Percentiles rank a stretch among this genome's conserved stretches.
phyloP scores from a whole-genome alignment of 2,329 filamentous ascomycete species.

The Aspergillus oerlinghausenensis region DNA sequence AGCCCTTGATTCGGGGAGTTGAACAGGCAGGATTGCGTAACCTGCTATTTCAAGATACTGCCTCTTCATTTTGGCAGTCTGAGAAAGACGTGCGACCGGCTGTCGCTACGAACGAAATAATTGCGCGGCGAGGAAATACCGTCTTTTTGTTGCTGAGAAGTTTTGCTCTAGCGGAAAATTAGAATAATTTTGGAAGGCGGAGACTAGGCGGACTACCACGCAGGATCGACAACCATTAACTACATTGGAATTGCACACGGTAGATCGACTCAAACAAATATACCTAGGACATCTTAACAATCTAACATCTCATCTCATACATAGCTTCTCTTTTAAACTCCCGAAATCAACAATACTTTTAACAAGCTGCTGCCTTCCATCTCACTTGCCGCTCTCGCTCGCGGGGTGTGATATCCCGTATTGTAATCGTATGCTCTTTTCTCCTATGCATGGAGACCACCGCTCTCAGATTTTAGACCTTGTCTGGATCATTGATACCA shows the following conservation, averaged over 20 bases:
- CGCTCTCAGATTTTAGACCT: constrained; percentile 27
- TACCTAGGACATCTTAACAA: neutral
- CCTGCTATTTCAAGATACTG: constrained; percentile 47
- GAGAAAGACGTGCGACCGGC: neutral
- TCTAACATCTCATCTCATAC: neutral
- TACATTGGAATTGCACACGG: neutral
- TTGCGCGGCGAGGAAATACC: neutral
- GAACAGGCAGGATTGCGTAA: constrained; percentile 66
- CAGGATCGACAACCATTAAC: neutral
- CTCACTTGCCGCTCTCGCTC: neutral
- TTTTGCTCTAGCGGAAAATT: constrained; percentile 14
- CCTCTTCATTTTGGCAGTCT: constrained; percentile 31
- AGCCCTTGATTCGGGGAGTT: constrained; percentile 59
- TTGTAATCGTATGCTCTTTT: neutral
- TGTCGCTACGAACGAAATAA: neutral
- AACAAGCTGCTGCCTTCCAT: neutral
- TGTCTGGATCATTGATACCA: constrained; percentile 64
- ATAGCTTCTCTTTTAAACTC: neutral
- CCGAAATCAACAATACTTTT: neutral
- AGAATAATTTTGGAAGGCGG: constrained; percentile 12
- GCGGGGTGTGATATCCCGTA: neutral
- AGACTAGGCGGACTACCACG: constrained; percentile 1
- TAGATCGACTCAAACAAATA: neutral
- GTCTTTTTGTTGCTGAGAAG: neutral
- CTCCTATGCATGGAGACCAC: neutral